Conservation (phyloP, 352 stramenopile genomes). For the Globisporangium parvum region DNA sequence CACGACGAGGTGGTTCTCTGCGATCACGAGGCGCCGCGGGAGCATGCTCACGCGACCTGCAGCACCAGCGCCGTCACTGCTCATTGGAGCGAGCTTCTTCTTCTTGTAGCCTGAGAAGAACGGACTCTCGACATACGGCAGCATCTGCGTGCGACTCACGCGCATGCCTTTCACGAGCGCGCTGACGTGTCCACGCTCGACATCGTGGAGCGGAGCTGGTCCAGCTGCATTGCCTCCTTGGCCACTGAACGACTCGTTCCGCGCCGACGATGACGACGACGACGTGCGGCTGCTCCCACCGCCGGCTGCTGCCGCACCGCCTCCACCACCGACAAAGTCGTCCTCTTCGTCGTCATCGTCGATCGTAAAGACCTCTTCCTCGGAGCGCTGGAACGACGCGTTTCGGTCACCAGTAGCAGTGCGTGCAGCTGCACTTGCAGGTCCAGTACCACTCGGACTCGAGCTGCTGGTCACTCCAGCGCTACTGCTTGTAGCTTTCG, state of each 20-base stretch:
- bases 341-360: slow-evolving; percentile 74
- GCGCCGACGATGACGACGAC: slow-evolving; percentile 35
- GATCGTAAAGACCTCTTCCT: slow-evolving; percentile 82
- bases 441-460: background rate
- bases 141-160: slow-evolving; percentile 63
- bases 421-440: background rate
- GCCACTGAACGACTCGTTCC: slow-evolving; percentile 39
- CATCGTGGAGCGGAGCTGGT: slow-evolving; percentile 27
- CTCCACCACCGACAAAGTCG: slow-evolving; percentile 28
- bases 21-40: slow-evolving; percentile 51
- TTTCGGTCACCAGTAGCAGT: slow-evolving; percentile 13
- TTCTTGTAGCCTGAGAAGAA: slow-evolving; percentile 89
- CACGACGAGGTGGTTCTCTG: slow-evolving; percentile 72
- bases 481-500: slow-evolving; percentile 2
- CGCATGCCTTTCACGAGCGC: slow-evolving; percentile 61
- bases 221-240: slow-evolving; percentile 9
- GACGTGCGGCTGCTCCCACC: slow-evolving; percentile 28
- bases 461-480: background rate
- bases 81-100: slow-evolving; percentile 25
- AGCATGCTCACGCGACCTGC: slow-evolving; percentile 34
- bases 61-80: slow-evolving; percentile 2
- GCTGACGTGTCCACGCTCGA: slow-evolving; percentile 42
- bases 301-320: slow-evolving; percentile 8
- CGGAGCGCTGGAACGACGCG: slow-evolving; percentile 43
- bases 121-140: slow-evolving; percentile 55